A percentile compares a stretch with the other conserved stretches of the same genome.
phyloP scores from a whole-genome alignment of 345 rosid species.

The Nephelium lappaceum region DNA sequence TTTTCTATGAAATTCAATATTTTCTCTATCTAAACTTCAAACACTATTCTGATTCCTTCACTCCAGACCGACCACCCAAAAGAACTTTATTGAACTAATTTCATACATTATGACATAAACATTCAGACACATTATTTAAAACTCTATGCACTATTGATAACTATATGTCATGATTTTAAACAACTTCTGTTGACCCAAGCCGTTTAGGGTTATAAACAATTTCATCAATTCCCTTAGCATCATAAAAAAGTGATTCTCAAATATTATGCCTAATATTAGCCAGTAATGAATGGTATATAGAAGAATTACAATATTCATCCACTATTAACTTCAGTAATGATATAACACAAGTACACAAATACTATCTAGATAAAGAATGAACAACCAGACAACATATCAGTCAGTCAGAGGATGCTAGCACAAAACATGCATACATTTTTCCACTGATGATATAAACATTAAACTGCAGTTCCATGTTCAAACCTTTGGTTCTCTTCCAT shows the following conservation, averaged over 20 bases:
- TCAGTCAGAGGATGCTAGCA: conserved; percentile 8
- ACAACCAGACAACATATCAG: neutral
- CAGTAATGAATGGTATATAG: neutral
- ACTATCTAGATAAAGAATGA: neutral
- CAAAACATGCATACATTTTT: neutral
- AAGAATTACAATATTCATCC: neutral
- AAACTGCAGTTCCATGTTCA: conserved; percentile 7
- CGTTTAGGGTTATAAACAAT: too few species aligned
- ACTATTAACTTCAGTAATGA: neutral
- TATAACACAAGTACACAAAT: neutral
- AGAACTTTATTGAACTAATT: neutral
- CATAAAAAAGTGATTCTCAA: neutral
- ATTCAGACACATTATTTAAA: neutral
- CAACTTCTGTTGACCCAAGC: neutral
- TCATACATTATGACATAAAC: neutral
- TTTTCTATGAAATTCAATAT: too few species aligned
- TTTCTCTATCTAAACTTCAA: neutral
- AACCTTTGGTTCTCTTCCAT: conserved; percentile 99
- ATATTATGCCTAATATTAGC: neutral
- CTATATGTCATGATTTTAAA: neutral
- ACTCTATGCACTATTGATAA: neutral
- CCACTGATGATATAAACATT: neutral
- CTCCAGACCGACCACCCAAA: neutral
- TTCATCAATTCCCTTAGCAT: neutral
- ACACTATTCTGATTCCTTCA: neutral